Evolutionary conservation across 306 rosid genomes (phyloP), one percentile per base, ranked within the genome.

Genomic region (Casuarina cunninghamiana): DNA sequence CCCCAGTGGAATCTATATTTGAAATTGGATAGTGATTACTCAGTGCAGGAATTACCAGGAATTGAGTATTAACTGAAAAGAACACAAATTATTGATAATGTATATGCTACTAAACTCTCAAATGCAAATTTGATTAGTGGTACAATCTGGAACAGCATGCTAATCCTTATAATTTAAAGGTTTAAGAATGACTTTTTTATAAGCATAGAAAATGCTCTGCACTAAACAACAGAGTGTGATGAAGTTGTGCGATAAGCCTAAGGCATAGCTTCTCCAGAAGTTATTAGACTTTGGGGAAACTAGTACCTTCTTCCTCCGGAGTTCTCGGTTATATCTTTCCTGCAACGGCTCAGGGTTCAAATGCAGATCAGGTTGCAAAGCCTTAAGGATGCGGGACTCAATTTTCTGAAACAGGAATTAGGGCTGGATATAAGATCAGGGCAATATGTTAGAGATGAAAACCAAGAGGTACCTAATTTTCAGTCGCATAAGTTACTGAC

Each of bases 301-400:
- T 5, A 16, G 44, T 53, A 84, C 88, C 88, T 81, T 84, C 78
- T 78, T 78, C 10, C 63, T 65, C 10, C 12, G 69, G 67, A 71
- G 46, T 73, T 80, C 77, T 44, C 72, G 46, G 2, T 3, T 10
- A 42, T 60, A n/a, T 38, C 37, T 69, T 51, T 66, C 73, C 75
- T 26, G 50, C 55, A 78, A 43, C 54, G 88, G 85, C 69, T 55
- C 42, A 35, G 81, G 85, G 62, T 71, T 75, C 71, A 84, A 74
- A 66, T 19, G 71, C 41, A 84, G 88, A 78, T 70, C 85, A 63
- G 88, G 88, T 65, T 84, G 85, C 80, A 84, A 81, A 19, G 78
- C 83, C 78, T 78, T 81, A 53, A 81, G 74, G 61, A 84, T 65
- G 66, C 55, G 76, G 41, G 88, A 81, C 78, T 84, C 88, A 57